A percentile compares a stretch with the other conserved stretches of the same genome.
phyloP scores from a whole-genome alignment of 176 grass and related monocot genomes.

The Cymbopogon citratus region DNA sequence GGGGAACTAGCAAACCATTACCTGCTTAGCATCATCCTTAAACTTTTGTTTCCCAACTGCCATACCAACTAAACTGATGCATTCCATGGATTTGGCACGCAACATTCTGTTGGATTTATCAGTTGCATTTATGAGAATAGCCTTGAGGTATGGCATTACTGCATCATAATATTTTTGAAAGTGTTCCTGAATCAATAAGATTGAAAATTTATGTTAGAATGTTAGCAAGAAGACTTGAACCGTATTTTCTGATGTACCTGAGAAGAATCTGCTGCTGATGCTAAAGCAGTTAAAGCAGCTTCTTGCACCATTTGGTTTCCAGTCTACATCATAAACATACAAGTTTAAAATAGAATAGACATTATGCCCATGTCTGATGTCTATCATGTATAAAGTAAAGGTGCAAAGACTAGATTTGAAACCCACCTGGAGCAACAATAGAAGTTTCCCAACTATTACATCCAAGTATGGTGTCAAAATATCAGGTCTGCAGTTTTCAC shows the following conservation, averaged over 20 bases:
- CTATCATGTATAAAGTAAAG: conserved; percentile 2
- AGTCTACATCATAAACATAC: conserved; percentile 41
- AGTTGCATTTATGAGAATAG: conserved; percentile 94
- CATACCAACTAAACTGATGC: conserved; percentile 99
- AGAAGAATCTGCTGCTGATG: conserved; percentile 96
- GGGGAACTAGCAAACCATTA: conserved; percentile 24
- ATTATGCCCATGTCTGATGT: neutral
- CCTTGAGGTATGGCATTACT: conserved; percentile 95
- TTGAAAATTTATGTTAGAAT: conserved; percentile 3
- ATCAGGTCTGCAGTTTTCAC: conserved; percentile 89
- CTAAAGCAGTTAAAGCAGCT: conserved; percentile 93
- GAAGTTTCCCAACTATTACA: conserved; percentile 76
- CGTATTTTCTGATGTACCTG: conserved; percentile 46
- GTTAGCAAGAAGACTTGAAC: conserved; percentile 12
- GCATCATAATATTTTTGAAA: conserved; percentile 98
- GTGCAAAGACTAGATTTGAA: conserved; percentile 16
- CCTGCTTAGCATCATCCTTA: conserved; percentile 96
- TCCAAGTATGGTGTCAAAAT: conserved; percentile 92
- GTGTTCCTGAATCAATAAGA: conserved; percentile 62
- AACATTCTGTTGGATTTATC: conserved; percentile 97
- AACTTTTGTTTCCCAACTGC: conserved; percentile 97
- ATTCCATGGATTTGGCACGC: conserved; percentile 98
- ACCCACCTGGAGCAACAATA: conserved; percentile 72
- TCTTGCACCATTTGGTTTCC: conserved; percentile 99
- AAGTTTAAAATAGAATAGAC: conserved; percentile 10